A percentile compares a stretch with the other conserved stretches of the same genome.
phyloP scores from a whole-genome alignment of 257 asterid species.

The Plantago elongata region DNA sequence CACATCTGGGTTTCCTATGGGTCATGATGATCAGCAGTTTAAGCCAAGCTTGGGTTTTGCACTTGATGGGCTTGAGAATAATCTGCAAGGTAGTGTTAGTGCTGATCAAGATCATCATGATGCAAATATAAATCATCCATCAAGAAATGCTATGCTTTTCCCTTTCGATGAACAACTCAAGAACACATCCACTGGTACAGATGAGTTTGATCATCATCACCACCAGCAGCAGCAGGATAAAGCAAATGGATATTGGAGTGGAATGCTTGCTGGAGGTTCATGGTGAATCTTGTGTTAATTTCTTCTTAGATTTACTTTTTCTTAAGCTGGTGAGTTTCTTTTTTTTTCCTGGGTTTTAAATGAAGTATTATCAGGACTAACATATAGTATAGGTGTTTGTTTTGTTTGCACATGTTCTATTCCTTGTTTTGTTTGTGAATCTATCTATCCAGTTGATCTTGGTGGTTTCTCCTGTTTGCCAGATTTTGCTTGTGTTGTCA shows the following conservation, averaged over 20 bases:
- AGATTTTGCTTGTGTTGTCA: slow-evolving; percentile 10
- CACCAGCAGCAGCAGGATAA: slow-evolving; percentile 35
- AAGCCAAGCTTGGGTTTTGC: slow-evolving; percentile 50
- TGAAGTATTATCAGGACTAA: slow-evolving; percentile 17
- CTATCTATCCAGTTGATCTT: slow-evolving; percentile 7
- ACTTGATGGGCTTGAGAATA: slow-evolving; percentile 40
- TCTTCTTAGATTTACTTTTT: background rate
- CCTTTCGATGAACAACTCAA: slow-evolving; percentile 52
- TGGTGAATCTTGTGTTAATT: slow-evolving; percentile 28
- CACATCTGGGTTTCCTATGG: slow-evolving; percentile 30
- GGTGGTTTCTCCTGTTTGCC: slow-evolving; percentile 17
- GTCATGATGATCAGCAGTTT: slow-evolving; percentile 27
- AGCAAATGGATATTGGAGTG: slow-evolving; percentile 56
- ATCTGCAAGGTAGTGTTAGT: slow-evolving; percentile 18
- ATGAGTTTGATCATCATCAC: slow-evolving; percentile 13
- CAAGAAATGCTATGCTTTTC: slow-evolving; percentile 32
- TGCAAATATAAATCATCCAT: slow-evolving; percentile 9
- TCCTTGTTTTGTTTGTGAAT: slow-evolving; percentile 6
- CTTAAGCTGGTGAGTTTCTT: slow-evolving; percentile 14
- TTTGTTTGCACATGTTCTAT: slow-evolving; percentile 7
- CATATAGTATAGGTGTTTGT: slow-evolving; percentile 12
- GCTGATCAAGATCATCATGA: slow-evolving; percentile 18
- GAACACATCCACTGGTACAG: slow-evolving; percentile 14
- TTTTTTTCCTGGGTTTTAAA: slow-evolving; percentile 10
- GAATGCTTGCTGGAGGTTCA: slow-evolving; percentile 47